Conservation (phyloP, 1,284 basidiomycete species). For the Sanghuangporus sanghuang region DNA sequence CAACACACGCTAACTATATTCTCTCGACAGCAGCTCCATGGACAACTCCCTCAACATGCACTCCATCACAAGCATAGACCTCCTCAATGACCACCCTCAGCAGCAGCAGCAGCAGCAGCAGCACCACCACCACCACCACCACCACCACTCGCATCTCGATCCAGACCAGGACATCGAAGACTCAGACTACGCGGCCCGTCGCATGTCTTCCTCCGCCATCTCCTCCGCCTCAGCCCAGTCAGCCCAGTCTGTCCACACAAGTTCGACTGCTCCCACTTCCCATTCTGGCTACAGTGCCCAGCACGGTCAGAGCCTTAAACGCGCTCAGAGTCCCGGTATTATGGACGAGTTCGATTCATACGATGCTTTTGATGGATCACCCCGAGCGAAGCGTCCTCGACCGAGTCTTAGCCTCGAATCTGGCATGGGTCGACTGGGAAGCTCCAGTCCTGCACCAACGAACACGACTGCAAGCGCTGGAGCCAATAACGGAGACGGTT, state of each 20-base stretch:
- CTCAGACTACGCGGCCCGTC: conserved; percentile 39
- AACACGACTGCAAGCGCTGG: conserved; percentile 1
- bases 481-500: neutral
- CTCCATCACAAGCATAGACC: conserved; percentile 10
- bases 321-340: conserved; percentile 36
- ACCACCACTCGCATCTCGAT: conserved; percentile 27
- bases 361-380: neutral
- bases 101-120: too few species aligned
- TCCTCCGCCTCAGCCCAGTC: conserved; percentile 40
- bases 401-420: conserved; percentile 9
- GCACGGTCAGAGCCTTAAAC: conserved; percentile 42
- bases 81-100: conserved; percentile 28
- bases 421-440: neutral
- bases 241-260: conserved; percentile 30
- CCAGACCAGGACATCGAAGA: neutral
- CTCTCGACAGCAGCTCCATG: neutral
- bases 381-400: conserved; percentile 4
- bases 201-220: conserved; percentile 58
- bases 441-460: neutral
- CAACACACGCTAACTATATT: neutral
- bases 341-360: conserved; percentile 25
- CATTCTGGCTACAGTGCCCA: conserved; percentile 31
- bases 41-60: conserved; percentile 2
- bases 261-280: conserved; percentile 52
- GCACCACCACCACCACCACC: conserved; percentile 37